Percentiles rank a stretch among this genome's conserved stretches.
Conservation (phyloP, 2,329 filamentous ascomycete genomes). For the Talaromyces sp. region DNA sequence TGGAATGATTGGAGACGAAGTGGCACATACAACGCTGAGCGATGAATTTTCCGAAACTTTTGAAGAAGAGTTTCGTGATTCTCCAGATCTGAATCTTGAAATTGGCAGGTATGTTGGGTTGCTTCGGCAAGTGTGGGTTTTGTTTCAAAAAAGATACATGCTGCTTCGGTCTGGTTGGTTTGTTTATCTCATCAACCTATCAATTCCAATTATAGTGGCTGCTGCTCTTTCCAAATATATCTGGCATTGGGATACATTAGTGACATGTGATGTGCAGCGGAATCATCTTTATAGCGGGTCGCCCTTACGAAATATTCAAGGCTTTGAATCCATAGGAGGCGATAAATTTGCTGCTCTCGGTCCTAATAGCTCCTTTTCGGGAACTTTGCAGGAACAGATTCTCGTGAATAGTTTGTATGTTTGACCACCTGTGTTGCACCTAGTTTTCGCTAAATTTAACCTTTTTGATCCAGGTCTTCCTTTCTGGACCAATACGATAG, state of each 20-base stretch:
- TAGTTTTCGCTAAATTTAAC: not conserved
- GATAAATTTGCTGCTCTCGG: not conserved
- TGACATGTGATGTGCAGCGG: slow-evolving; percentile 3
- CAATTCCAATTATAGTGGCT: slow-evolving; percentile 76
- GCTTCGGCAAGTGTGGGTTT: slow-evolving; percentile 65
- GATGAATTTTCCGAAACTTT: slow-evolving; percentile 6
- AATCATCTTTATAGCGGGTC: not conserved
- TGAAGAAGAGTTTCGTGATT: slow-evolving; percentile 4
- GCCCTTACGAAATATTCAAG: not conserved
- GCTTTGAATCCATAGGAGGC: not conserved
- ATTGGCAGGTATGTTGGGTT: slow-evolving; percentile 56
- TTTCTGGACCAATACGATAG: not conserved
- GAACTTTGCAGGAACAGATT: not conserved
- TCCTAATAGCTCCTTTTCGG: not conserved
- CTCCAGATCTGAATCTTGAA: not conserved
- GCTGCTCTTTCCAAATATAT: slow-evolving; percentile 77
- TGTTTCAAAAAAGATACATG: slow-evolving; percentile 74
- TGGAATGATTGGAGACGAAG: slow-evolving; percentile 13
- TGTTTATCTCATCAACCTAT: slow-evolving; percentile 69
- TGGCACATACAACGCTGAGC: not conserved
- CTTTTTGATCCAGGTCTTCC: not conserved
- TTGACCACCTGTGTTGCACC: too few relatives aligned
- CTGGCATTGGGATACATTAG: slow-evolving; percentile 39
- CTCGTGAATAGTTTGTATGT: slow-evolving; percentile 2
- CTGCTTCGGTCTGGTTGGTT: slow-evolving; percentile 61